A percentile compares a stretch with the other conserved stretches of the same genome.
These are phyloP conservation scores for Sphenostylis stenocarpa DNA, from an alignment of 306 rosid genomes.

Conservation along the genomic window DNA sequence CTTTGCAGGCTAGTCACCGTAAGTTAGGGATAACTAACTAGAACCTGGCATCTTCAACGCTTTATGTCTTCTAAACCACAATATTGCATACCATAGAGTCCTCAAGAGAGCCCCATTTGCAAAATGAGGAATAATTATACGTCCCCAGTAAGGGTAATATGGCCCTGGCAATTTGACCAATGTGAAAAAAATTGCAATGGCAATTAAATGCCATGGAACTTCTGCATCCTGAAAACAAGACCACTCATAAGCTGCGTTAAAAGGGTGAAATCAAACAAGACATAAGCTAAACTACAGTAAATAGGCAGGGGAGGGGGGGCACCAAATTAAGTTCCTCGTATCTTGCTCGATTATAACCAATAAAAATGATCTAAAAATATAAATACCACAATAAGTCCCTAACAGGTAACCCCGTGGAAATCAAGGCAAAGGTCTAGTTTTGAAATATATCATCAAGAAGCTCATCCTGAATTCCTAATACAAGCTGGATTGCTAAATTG, in stretches of 20 bases:
- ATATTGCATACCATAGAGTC: conserved; percentile 44
- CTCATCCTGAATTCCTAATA: not conserved
- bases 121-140: conserved; percentile 77
- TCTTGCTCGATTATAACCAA: not conserved
- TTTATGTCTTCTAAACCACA: conserved; percentile 46
- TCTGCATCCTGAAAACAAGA: conserved; percentile 69
- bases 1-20: conserved; percentile 14
- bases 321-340: not conserved
- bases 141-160: conserved; percentile 88
- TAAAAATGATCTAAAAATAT: conserved; percentile 11
- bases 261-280: conserved; percentile 2
- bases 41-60: conserved; percentile 30
- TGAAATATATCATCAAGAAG: not conserved
- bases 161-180: conserved; percentile 86
- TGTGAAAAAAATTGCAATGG: conserved; percentile 69
- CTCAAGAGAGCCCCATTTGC: conserved; percentile 59
- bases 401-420: not conserved
- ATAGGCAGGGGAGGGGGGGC: not conserved
- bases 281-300: not conserved
- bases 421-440: conserved; percentile 5
- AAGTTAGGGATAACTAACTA: conserved; percentile 25
- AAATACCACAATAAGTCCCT: not conserved
- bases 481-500: conserved; percentile 8
- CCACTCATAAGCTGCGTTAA: conserved; percentile 23
- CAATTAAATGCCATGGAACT: conserved; percentile 94